phyloP scores from a whole-genome alignment of 179 eudicot genomes.

The Patellifolia procumbens region DNA sequence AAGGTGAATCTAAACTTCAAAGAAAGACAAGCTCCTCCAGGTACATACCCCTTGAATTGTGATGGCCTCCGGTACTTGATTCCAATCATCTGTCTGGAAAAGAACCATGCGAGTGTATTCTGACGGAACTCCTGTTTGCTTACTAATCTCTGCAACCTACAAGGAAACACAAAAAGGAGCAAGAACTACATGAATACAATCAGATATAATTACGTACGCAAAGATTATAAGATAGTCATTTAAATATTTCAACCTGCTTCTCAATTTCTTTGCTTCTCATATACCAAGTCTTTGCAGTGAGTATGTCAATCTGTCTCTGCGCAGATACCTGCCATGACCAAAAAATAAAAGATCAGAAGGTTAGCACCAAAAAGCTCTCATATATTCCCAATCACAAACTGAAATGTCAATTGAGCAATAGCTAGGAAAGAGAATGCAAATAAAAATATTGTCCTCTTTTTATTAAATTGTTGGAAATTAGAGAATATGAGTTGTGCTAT shows the following conservation, averaged over 20 bases:
- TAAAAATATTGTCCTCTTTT: too few relatives aligned
- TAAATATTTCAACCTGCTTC: conserved; percentile 52
- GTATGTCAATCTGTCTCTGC: conserved; percentile 52
- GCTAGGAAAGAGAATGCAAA: not conserved
- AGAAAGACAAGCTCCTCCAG: not conserved
- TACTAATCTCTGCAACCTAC: conserved; percentile 66
- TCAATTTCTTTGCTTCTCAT: conserved; percentile 53
- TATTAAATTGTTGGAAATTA: too few relatives aligned
- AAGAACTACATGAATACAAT: conserved; percentile 2
- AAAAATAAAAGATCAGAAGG: not conserved
- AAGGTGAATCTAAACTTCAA: not conserved
- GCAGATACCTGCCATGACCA: conserved; percentile 57
- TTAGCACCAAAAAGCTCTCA: conserved; percentile 6
- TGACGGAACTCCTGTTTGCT: conserved; percentile 58
- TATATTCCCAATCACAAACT: not conserved
- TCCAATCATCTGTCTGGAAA: conserved; percentile 39
- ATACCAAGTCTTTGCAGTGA: conserved; percentile 81
- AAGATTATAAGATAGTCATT: not conserved
- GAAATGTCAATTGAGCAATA: not conserved
- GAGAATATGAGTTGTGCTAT: too few relatives aligned
- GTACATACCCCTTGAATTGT: conserved; percentile 47
- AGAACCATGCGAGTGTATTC: conserved; percentile 62
- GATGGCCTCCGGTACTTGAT: conserved; percentile 36
- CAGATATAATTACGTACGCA: not conserved
- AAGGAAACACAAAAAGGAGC: conserved; percentile 9